These are phyloP conservation scores for Calonectria pseudoreteaudii DNA, from an alignment of 2,329 filamentous ascomycete genomes.

Conservation along the genomic window DNA sequence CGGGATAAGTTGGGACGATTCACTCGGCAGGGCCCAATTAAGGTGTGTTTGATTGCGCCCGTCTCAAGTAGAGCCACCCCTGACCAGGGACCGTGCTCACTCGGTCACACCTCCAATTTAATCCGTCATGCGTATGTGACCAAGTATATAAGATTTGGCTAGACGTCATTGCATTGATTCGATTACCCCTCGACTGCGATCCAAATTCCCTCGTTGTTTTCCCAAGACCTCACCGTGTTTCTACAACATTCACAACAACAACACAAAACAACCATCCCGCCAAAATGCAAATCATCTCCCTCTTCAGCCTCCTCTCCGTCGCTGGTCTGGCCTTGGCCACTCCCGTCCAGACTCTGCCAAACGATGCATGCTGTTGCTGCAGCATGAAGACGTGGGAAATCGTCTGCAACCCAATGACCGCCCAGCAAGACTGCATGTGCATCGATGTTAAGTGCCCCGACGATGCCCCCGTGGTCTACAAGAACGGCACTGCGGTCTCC, in stretches of 20 bases:
- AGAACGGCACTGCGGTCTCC: neutral
- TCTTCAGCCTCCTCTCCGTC: neutral
- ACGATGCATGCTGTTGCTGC: neutral
- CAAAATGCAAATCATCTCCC: neutral
- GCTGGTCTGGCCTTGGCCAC: neutral
- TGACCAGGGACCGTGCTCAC: slow-evolving; percentile 1
- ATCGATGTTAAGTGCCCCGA: neutral
- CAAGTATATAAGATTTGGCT: slow-evolving; percentile 1
- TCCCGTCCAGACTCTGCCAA: neutral
- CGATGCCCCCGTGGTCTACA: neutral
- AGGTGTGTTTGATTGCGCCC: slow-evolving; percentile 5
- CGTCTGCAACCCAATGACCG: neutral
- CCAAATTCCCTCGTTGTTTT: neutral
- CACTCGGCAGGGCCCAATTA: neutral
- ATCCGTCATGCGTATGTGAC: neutral
- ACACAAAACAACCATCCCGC: neutral
- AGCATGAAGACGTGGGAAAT: neutral
- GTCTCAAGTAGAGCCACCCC: slow-evolving; percentile 1
- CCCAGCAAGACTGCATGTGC: neutral
- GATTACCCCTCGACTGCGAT: neutral
- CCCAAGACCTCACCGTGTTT: neutral
- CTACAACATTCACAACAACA: neutral
- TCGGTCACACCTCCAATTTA: neutral
- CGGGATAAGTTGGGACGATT: neutral
- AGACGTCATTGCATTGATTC: neutral